Conservation (phyloP, 2,329 filamentous ascomycete genomes). For the Aspergillus sp. region DNA sequence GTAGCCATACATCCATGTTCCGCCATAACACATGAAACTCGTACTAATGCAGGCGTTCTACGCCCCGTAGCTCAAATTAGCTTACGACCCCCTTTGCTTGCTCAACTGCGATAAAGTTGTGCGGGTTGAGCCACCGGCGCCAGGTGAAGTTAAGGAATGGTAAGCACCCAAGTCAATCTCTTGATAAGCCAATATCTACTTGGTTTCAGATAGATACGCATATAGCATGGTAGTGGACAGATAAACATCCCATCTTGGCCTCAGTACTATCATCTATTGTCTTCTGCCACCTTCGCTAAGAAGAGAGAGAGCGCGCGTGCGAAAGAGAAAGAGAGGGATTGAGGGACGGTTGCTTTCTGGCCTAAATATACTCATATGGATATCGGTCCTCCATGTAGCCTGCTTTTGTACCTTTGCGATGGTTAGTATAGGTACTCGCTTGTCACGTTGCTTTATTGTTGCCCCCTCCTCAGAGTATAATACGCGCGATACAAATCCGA, state of each 20-base stretch:
- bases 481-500: no score
- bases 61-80: constrained; percentile 58
- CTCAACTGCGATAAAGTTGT: constrained; percentile 68
- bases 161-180: constrained; percentile 19
- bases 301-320: no score
- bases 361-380: no score
- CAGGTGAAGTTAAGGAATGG: constrained; percentile 54
- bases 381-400: no score
- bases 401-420: no score
- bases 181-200: neutral
- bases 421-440: no score
- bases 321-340: no score
- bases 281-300: neutral
- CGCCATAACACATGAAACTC: neutral
- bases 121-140: constrained; percentile 53
- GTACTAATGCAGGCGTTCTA: constrained; percentile 21
- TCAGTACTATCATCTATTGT: neutral
- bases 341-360: no score
- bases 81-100: constrained; percentile 66
- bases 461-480: no score
- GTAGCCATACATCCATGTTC: constrained; percentile 24
- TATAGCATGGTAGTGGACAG: neutral
- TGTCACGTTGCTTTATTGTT: no score
- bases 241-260: neutral
- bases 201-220: neutral